phyloP scores from a whole-genome alignment of 108 stramenopile species.

The Skeletonema marinoi region DNA sequence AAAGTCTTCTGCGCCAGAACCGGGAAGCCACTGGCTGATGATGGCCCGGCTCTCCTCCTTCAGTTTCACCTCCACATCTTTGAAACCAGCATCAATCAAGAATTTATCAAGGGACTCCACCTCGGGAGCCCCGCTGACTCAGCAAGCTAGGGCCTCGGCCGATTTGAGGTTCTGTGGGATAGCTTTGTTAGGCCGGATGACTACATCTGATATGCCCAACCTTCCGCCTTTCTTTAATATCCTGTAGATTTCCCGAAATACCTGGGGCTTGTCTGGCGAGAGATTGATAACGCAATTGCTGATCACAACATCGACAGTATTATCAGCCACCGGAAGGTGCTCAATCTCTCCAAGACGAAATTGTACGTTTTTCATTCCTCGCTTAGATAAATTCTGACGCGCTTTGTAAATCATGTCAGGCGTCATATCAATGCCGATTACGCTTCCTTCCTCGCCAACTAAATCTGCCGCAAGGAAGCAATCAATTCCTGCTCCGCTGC shows the following conservation, averaged over 20 bases:
- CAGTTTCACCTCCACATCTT: slow-evolving; percentile 37
- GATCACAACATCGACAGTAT: slow-evolving; percentile 79
- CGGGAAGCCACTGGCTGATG: slow-evolving; percentile 62
- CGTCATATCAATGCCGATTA: slow-evolving; percentile 86
- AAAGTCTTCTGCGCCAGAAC: slow-evolving; percentile 56
- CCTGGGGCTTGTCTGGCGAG: slow-evolving; percentile 80
- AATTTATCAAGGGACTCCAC: slow-evolving; percentile 42
- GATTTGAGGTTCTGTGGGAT: slow-evolving; percentile 45
- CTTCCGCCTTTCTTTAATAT: slow-evolving; percentile 87
- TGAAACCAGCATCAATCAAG: slow-evolving; percentile 50
- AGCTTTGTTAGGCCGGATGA: slow-evolving; percentile 30
- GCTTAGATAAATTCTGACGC: slow-evolving; percentile 33
- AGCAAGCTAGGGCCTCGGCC: slow-evolving; percentile 63
- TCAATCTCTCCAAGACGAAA: slow-evolving; percentile 93
- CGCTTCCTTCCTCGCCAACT: slow-evolving; percentile 55
- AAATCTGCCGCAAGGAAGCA: slow-evolving; percentile 57
- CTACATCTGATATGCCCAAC: slow-evolving; percentile 75
- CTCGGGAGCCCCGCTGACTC: slow-evolving; percentile 62
- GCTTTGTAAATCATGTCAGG: slow-evolving; percentile 60
- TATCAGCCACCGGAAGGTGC: slow-evolving; percentile 75
- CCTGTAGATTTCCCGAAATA: slow-evolving; percentile 75
- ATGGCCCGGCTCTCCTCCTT: slow-evolving; percentile 59
- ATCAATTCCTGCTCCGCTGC: slow-evolving; percentile 71
- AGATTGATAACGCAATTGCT: slow-evolving; percentile 93
- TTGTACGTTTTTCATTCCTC: slow-evolving; percentile 48